Percentiles rank a stretch among this genome's conserved stretches.
These are phyloP conservation scores for Oldenlandia corymbosa DNA, from an alignment of 257 asterid species.

Conservation along the genomic window DNA sequence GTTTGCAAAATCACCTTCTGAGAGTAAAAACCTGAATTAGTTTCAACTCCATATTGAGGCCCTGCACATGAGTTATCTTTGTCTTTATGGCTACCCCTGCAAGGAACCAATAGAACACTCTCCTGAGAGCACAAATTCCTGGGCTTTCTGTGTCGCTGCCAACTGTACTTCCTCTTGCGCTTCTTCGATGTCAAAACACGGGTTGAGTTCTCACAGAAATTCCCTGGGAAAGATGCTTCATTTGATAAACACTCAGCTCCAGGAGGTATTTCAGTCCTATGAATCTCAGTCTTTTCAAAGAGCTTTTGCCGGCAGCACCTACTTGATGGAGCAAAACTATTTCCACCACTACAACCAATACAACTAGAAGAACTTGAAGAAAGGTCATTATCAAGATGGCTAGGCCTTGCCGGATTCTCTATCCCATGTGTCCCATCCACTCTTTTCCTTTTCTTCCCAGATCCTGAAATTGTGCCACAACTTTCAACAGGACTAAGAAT, in stretches of 20 bases:
- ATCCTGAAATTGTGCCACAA: conserved; percentile 25
- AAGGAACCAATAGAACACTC: conserved; percentile 28
- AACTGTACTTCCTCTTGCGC: conserved; percentile 43
- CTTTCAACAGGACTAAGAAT: background rate
- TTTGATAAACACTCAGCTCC: conserved; percentile 28
- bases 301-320: conserved; percentile 9
- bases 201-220: conserved; percentile 29
- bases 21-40: background rate
- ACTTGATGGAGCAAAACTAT: conserved; percentile 19
- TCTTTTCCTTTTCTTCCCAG: conserved; percentile 50
- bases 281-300: conserved; percentile 18
- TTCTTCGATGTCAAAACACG: conserved; percentile 28
- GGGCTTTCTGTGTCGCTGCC: conserved; percentile 62
- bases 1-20: conserved; percentile 18
- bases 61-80: background rate
- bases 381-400: conserved; percentile 31
- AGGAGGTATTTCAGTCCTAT: conserved; percentile 24
- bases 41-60: conserved; percentile 9
- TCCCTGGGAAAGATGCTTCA: conserved; percentile 25
- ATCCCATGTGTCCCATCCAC: conserved; percentile 29
- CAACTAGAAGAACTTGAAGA: conserved; percentile 21
- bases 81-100: conserved; percentile 21
- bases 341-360: conserved; percentile 28
- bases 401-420: conserved; percentile 23
- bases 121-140: conserved; percentile 34